Evolutionary conservation across 257 asterid species (phyloP).

Genomic region (Lycium barbarum): DNA sequence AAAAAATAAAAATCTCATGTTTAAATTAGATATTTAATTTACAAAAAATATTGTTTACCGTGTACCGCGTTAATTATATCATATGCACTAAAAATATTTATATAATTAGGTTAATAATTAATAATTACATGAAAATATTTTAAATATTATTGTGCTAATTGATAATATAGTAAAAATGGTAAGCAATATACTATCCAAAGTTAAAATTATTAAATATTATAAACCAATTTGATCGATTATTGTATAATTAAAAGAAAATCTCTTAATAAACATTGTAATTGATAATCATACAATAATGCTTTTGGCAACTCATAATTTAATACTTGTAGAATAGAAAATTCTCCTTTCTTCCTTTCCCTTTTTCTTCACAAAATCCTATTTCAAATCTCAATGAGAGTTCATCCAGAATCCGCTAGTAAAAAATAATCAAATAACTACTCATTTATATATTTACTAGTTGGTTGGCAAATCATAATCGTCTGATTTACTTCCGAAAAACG

Average conservation of each 20-base stretch:
- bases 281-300: background rate
- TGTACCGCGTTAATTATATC: background rate
- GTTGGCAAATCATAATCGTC: background rate
- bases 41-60: background rate
- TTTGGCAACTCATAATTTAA: too few relatives aligned
- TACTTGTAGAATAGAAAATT: background rate
- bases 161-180: background rate
- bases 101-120: background rate
- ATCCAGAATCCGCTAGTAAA: background rate
- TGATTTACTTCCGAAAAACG: too few relatives aligned
- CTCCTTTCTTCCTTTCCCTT: background rate
- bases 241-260: background rate
- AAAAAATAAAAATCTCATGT: background rate
- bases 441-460: background rate
- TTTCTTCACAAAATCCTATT: background rate
- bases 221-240: background rate
- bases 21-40: background rate
- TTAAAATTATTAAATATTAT: background rate
- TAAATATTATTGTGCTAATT: background rate
- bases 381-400: background rate
- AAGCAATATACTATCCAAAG: background rate
- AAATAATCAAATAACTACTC: too few relatives aligned
- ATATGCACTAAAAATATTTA: background rate
- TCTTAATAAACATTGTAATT: background rate
- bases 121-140: background rate